Conservation (phyloP, 768 basidiomycete genomes). For the Agrocybe pediades region DNA sequence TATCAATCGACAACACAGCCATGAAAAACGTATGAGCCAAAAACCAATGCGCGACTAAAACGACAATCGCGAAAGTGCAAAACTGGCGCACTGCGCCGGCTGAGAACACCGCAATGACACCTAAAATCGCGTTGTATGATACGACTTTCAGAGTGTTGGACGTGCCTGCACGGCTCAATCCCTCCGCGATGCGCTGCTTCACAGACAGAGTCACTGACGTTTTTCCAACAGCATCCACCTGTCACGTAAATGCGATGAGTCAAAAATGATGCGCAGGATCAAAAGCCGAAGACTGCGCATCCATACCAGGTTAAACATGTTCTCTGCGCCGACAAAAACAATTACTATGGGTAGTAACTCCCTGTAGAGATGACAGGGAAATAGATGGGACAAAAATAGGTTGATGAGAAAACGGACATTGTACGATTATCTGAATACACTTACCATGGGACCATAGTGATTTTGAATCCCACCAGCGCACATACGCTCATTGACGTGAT, state of each 20-base stretch:
- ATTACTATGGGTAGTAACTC: slow-evolving; percentile 91
- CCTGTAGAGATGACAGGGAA: slow-evolving; percentile 41
- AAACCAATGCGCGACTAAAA: slow-evolving; percentile 97
- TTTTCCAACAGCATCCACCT: slow-evolving; percentile 84
- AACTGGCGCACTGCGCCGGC: slow-evolving; percentile 88
- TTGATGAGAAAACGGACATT: not conserved
- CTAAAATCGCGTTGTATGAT: slow-evolving; percentile 80
- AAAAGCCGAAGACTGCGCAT: not conserved
- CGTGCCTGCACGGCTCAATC: slow-evolving; percentile 85
- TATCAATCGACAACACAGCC: slow-evolving; percentile 93
- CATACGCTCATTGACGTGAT: slow-evolving; percentile 93
- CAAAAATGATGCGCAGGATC: not conserved
- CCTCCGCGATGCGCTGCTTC: slow-evolving; percentile 89
- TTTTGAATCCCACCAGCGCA: slow-evolving; percentile 83
- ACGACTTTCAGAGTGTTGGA: slow-evolving; percentile 93
- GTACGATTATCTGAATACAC: slow-evolving; percentile 17
- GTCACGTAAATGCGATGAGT: slow-evolving; percentile 8
- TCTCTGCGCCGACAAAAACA: slow-evolving; percentile 94
- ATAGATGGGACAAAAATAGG: not conserved
- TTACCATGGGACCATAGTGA: slow-evolving; percentile 90
- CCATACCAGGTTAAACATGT: slow-evolving; percentile 92
- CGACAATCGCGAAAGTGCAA: slow-evolving; percentile 91
- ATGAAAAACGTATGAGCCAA: slow-evolving; percentile 95
- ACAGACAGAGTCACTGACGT: slow-evolving; percentile 88
- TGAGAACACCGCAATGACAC: slow-evolving; percentile 72